Evolutionary conservation across 371 early-diverging fungal genomes (phyloP).

Genomic region (Nematocida ausubeli): DNA sequence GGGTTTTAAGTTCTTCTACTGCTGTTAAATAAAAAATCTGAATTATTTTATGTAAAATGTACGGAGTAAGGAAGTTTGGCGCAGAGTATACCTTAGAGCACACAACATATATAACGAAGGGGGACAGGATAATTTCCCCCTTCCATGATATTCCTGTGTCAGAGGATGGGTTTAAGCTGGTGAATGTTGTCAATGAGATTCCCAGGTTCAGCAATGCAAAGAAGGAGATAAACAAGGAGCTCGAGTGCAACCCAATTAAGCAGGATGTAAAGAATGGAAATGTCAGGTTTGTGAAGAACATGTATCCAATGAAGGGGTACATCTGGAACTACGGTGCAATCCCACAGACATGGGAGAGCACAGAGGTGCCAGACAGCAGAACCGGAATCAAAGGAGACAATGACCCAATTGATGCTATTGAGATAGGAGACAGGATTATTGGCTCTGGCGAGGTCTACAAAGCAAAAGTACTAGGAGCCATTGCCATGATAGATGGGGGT

Average conservation of each 20-base stretch:
- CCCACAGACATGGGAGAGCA: conserved; percentile 97
- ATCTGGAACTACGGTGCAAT: conserved; percentile 99
- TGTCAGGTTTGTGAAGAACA: conserved; percentile 90
- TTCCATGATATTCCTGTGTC: conserved; percentile 97
- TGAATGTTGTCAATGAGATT: conserved; percentile 91
- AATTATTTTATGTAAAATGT: conserved; percentile 8
- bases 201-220: conserved; percentile 99
- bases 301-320: conserved; percentile 99
- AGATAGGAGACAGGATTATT: conserved; percentile 84
- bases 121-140: conserved; percentile 74
- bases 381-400: conserved; percentile 87
- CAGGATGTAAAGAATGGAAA: conserved; percentile 97
- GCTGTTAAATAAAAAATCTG: conserved; percentile 25
- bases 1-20: conserved; percentile 33
- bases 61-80: conserved; percentile 45
- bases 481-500: conserved; percentile 85
- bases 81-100: conserved; percentile 60
- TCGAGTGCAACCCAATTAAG: conserved; percentile 84
- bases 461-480: conserved; percentile 89
- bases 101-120: conserved; percentile 59
- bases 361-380: conserved; percentile 75
- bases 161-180: conserved; percentile 74
- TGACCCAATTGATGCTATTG: conserved; percentile 93
- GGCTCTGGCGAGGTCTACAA: conserved; percentile 88
- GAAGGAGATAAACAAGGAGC: conserved; percentile 75